These are phyloP conservation scores for Hypoxylon sp. DNA, from an alignment of 2,329 filamentous ascomycete genomes.

Conservation along the genomic window DNA sequence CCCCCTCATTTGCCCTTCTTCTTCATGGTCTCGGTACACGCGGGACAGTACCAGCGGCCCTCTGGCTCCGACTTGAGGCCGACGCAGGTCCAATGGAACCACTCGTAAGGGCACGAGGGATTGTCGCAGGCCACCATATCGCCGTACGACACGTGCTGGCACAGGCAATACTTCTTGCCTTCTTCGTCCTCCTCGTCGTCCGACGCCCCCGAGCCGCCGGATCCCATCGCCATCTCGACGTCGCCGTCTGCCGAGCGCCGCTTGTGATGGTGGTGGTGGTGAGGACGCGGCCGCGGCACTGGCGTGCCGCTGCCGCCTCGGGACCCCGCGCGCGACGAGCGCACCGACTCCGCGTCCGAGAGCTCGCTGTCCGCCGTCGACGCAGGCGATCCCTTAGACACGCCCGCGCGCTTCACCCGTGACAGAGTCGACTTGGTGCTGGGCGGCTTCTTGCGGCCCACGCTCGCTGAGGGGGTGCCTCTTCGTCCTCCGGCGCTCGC, in stretches of 20 bases:
- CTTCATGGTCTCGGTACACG: slow-evolving; percentile 63
- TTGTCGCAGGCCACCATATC: slow-evolving; percentile 93
- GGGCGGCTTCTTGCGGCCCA: slow-evolving; percentile 48
- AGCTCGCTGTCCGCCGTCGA: slow-evolving; percentile 71
- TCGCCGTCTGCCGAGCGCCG: slow-evolving; percentile 33
- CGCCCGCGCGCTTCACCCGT: slow-evolving; percentile 65
- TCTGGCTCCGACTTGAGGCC: slow-evolving; percentile 72
- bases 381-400: slow-evolving; percentile 66
- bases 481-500: slow-evolving; percentile 56
- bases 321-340: slow-evolving; percentile 57
- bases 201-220: slow-evolving; percentile 47
- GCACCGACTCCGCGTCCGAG: slow-evolving; percentile 67
- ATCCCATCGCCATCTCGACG: slow-evolving; percentile 49
- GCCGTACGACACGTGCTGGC: slow-evolving; percentile 83
- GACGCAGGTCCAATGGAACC: slow-evolving; percentile 85
- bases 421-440: slow-evolving; percentile 66
- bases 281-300: slow-evolving; percentile 38
- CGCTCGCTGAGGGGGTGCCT: slow-evolving; percentile 47
- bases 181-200: slow-evolving; percentile 77
- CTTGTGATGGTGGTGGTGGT: slow-evolving; percentile 21
- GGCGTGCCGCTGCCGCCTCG: slow-evolving; percentile 51
- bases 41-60: slow-evolving; percentile 73
- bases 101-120: slow-evolving; percentile 80
- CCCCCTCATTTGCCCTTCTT: slow-evolving; percentile 50
- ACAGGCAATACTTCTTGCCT: slow-evolving; percentile 84